Evolutionary conservation across 2,329 filamentous ascomycete genomes (phyloP).

Genomic region (Colletotrichum paranaense): DNA sequence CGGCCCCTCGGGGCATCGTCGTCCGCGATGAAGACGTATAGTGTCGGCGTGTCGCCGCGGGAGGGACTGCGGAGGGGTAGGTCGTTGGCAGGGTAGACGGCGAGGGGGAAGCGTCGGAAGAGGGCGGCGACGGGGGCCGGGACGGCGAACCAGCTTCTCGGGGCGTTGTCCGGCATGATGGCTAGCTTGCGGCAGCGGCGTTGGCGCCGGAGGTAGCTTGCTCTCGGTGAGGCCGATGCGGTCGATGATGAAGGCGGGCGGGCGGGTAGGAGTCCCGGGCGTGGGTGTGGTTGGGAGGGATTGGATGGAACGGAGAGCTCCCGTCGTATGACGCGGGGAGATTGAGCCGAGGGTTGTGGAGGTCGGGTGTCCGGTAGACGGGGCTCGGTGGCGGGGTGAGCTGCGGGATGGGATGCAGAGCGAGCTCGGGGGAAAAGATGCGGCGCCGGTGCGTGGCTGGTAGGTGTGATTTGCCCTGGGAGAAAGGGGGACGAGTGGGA

Average conservation of each 20-base stretch:
- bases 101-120: constrained; percentile 86
- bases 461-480: background rate
- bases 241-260: constrained; percentile 6
- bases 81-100: constrained; percentile 79
- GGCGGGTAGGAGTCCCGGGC: background rate
- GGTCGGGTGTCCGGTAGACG: background rate
- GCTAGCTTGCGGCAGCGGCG: background rate
- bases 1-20: constrained; percentile 69
- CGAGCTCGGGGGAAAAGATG: background rate
- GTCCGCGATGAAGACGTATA: constrained; percentile 82
- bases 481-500: background rate
- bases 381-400: background rate
- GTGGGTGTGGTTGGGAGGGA: background rate
- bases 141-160: constrained; percentile 62
- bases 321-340: background rate
- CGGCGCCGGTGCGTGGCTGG: background rate
- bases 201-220: constrained; percentile 1
- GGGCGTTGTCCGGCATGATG: constrained; percentile 36
- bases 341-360: background rate
- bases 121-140: constrained; percentile 83
- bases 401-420: background rate
- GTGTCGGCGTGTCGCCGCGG: constrained; percentile 57
- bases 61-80: constrained; percentile 73
- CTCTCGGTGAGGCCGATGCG: constrained; percentile 9
- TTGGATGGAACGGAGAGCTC: background rate